Percentiles rank a stretch among this genome's conserved stretches.
Conservation (phyloP, 2,329 filamentous ascomycete genomes). For the Fragosphaeria purpurea region DNA sequence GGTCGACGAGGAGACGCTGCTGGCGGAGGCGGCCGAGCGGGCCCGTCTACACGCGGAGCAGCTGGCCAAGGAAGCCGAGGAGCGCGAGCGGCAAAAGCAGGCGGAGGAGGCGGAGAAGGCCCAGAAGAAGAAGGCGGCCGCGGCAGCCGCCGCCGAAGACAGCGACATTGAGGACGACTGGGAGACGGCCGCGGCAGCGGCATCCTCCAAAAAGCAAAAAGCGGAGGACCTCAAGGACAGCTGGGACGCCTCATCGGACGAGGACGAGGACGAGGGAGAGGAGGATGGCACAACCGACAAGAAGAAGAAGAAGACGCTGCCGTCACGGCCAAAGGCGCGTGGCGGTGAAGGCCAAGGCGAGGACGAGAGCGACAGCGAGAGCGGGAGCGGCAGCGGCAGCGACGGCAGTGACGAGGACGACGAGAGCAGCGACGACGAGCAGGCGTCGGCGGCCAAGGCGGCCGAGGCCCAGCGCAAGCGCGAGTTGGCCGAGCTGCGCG, state of each 20-base stretch:
- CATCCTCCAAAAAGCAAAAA: conserved; percentile 21
- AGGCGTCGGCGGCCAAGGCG: conserved; percentile 59
- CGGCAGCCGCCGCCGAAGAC: conserved; percentile 43
- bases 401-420: conserved; percentile 46
- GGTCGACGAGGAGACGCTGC: conserved; percentile 66
- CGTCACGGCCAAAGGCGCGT: conserved; percentile 8
- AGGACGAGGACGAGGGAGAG: conserved; percentile 41
- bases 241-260: conserved; percentile 79
- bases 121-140: conserved; percentile 37
- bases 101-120: conserved; percentile 48
- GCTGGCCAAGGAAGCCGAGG: conserved; percentile 50
- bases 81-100: conserved; percentile 43
- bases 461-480: conserved; percentile 72
- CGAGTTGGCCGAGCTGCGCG: conserved; percentile 78
- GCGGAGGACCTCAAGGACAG: conserved; percentile 79
- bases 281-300: conserved; percentile 23
- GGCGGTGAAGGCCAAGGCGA: conserved; percentile 29
- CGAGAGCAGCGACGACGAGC: conserved; percentile 60
- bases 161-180: conserved; percentile 72
- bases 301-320: conserved; percentile 15
- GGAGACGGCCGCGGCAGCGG: conserved; percentile 70
- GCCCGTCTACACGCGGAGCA: conserved; percentile 59
- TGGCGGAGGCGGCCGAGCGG: conserved; percentile 69
- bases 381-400: conserved; percentile 20
- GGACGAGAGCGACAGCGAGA: conserved; percentile 14